These are phyloP conservation scores for Rhynchosporium secalis DNA, from an alignment of 2,329 filamentous ascomycete genomes.

Conservation along the genomic window DNA sequence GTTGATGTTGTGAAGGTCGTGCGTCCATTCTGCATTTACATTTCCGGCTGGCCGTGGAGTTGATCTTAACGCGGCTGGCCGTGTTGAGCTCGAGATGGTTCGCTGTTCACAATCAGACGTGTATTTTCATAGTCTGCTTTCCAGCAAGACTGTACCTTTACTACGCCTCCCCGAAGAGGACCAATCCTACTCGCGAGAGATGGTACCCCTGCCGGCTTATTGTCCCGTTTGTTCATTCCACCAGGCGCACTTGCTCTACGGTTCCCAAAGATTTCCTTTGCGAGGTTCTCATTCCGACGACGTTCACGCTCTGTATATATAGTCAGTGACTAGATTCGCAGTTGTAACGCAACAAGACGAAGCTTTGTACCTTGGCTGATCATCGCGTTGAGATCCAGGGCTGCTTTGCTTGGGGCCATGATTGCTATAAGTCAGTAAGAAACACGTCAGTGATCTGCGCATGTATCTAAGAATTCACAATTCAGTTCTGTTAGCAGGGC, in stretches of 20 bases:
- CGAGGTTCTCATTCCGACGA: slow-evolving; percentile 71
- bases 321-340: slow-evolving; percentile 21
- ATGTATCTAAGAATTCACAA: not conserved
- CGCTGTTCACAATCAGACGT: slow-evolving; percentile 28
- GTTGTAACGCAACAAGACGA: not conserved
- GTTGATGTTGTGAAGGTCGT: slow-evolving; percentile 61
- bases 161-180: slow-evolving; percentile 51
- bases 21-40: slow-evolving; percentile 69
- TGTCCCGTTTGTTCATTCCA: slow-evolving; percentile 46
- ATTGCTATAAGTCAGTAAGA: slow-evolving; percentile 23
- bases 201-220: slow-evolving; percentile 45
- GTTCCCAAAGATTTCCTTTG: slow-evolving; percentile 68
- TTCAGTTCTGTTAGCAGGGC: slow-evolving; percentile 4
- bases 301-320: slow-evolving; percentile 53
- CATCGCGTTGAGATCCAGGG: slow-evolving; percentile 39
- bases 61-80: slow-evolving; percentile 26
- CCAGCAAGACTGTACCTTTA: slow-evolving; percentile 55
- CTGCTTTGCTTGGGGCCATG: slow-evolving; percentile 38
- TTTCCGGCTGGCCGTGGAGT: slow-evolving; percentile 46
- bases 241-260: slow-evolving; percentile 59
- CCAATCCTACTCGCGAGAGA: slow-evolving; percentile 67
- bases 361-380: slow-evolving; percentile 36
- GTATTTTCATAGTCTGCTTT: not conserved
- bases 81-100: slow-evolving; percentile 30
- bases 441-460: slow-evolving; percentile 21